phyloP scores from a whole-genome alignment of 2,329 filamentous ascomycete species.

The Diaporthe sp. region DNA sequence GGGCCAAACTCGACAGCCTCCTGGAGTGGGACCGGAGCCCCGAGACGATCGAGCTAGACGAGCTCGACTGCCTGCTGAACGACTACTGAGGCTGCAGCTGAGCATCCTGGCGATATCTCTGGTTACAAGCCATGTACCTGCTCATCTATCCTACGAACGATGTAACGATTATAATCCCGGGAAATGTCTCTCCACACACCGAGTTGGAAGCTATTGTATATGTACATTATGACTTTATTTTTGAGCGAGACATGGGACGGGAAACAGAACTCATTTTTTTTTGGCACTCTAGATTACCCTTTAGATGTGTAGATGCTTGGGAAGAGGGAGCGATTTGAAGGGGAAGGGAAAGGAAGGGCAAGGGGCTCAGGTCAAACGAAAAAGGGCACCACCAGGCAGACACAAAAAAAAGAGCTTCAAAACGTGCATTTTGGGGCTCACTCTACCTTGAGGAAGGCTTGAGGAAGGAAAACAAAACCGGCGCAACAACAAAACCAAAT shows the following conservation, averaged over 20 bases:
- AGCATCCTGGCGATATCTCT: background rate
- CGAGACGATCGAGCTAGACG: constrained; percentile 91
- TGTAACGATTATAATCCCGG: constrained; percentile 20
- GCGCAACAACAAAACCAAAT: constrained; percentile 26
- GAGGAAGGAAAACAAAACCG: background rate
- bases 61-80: constrained; percentile 88
- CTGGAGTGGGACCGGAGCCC: constrained; percentile 77
- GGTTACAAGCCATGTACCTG: background rate
- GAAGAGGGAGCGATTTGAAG: background rate
- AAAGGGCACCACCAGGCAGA: background rate
- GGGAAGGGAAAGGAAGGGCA: background rate
- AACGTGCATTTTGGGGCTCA: constrained; percentile 7
- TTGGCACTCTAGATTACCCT: constrained; percentile 24
- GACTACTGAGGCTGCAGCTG: constrained; percentile 59
- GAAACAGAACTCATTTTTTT: constrained; percentile 6
- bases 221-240: constrained; percentile 29
- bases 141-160: constrained; percentile 17
- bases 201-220: constrained; percentile 16
- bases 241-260: constrained; percentile 9
- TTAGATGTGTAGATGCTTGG: constrained; percentile 25
- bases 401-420: constrained; percentile 28
- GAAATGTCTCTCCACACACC: background rate
- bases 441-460: background rate
- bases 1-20: constrained; percentile 55
- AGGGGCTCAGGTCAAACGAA: background rate